These are phyloP conservation scores for Lachancea sp. DNA, from an alignment of 805 yeast genomes.

Conservation along the genomic window DNA sequence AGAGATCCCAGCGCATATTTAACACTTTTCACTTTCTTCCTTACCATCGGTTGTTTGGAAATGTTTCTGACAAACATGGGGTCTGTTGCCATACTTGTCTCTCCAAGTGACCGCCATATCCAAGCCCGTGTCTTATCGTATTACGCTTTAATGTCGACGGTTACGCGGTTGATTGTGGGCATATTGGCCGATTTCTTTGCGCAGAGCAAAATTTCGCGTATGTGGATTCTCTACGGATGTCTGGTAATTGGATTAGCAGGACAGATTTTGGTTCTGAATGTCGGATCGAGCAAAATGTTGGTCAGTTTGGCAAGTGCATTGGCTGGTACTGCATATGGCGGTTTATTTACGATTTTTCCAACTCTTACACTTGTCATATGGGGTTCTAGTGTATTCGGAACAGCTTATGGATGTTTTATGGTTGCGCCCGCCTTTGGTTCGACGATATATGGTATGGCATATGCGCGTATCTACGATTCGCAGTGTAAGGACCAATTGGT, in stretches of 20 bases:
- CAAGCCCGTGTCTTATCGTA: constrained; percentile 45
- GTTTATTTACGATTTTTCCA: constrained; percentile 79
- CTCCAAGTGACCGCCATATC: constrained; percentile 16
- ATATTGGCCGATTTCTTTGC: constrained; percentile 56
- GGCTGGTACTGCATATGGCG: constrained; percentile 74
- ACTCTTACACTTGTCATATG: constrained; percentile 76
- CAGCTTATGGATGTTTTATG: constrained; percentile 88
- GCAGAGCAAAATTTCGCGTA: constrained; percentile 24
- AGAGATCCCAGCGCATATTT: constrained; percentile 57
- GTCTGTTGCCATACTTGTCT: constrained; percentile 45
- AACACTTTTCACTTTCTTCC: constrained; percentile 54
- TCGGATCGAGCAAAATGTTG: constrained; percentile 16
- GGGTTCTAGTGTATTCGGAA: constrained; percentile 85
- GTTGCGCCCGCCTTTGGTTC: constrained; percentile 85
- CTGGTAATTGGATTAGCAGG: constrained; percentile 34
- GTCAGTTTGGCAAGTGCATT: constrained; percentile 38
- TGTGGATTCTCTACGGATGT: constrained; percentile 29
- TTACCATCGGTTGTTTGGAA: constrained; percentile 78
- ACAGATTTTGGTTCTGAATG: constrained; percentile 30
- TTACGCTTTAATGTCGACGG: constrained; percentile 63
- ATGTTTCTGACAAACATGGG: constrained; percentile 81
- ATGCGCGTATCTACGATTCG: constrained; percentile 57
- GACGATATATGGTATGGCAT: constrained; percentile 57
- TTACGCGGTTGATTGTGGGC: constrained; percentile 62
- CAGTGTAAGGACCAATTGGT: constrained; percentile 17